Evolutionary conservation across 1,284 basidiomycete genomes (phyloP).

Genomic region (Trichosporon sp.): DNA sequence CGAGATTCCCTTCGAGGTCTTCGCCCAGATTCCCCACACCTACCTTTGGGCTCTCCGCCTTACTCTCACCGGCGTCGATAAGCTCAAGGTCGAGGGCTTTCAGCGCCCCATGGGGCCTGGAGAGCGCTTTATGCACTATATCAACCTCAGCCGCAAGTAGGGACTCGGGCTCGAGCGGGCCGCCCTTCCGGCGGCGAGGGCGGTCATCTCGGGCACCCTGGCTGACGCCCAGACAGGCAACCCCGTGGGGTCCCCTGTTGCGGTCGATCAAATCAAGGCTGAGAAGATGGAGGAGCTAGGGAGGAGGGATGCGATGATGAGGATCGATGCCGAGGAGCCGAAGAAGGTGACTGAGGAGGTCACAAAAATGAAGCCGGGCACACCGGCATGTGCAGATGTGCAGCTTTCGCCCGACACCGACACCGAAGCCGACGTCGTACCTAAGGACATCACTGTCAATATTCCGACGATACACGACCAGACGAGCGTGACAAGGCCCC

Average conservation of each 20-base stretch:
- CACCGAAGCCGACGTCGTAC: not conserved
- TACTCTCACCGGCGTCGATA: not conserved
- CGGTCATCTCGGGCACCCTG: not conserved
- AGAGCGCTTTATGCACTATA: not conserved
- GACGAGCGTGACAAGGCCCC: no score
- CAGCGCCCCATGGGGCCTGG: not conserved
- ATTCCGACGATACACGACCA: not conserved
- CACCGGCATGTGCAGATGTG: no score
- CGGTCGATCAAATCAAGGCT: not conserved
- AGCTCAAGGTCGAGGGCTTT: conserved; percentile 1
- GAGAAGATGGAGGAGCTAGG: not conserved
- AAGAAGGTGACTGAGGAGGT: not conserved
- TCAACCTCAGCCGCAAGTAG: conserved; percentile 2
- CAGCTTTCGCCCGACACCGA: no score
- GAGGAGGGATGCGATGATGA: no score
- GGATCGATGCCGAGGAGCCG: not conserved
- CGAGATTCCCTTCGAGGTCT: not conserved
- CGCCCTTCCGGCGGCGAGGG: not conserved
- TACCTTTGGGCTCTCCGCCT: not conserved
- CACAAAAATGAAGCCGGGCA: no score
- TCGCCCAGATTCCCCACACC: not conserved
- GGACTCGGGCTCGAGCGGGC: not conserved
- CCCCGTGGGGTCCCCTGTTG: not conserved
- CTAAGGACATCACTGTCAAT: not conserved
- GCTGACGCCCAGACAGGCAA: not conserved